A percentile compares a stretch with the other conserved stretches of the same genome.
These are phyloP conservation scores for Maudiozyma humilis DNA, from an alignment of 1,139 yeast species.

Conservation along the genomic window DNA sequence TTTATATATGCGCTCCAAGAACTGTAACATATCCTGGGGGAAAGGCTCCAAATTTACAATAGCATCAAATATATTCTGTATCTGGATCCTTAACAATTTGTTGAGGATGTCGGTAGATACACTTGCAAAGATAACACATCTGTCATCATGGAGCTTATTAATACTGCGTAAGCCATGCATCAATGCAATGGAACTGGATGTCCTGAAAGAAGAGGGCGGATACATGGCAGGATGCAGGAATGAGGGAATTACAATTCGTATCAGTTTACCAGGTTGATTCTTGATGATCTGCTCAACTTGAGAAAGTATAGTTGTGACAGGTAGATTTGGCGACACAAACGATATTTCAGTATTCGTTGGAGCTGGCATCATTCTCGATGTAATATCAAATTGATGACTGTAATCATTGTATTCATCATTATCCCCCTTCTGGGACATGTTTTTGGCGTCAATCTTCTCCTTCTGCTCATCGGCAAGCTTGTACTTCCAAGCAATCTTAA, in stretches of 20 bases:
- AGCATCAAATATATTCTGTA: constrained; percentile 61
- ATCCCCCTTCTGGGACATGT: constrained; percentile 25
- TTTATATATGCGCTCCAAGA: constrained; percentile 59
- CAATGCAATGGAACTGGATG: constrained; percentile 51
- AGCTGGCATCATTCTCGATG: constrained; percentile 58
- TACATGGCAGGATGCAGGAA: constrained; percentile 74
- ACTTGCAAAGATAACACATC: constrained; percentile 47
- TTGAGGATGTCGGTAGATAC: constrained; percentile 58
- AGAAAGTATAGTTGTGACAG: constrained; percentile 28
- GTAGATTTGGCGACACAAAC: constrained; percentile 37
- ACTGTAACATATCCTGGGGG: constrained; percentile 60
- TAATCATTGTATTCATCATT: constrained; percentile 41
- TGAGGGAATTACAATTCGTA: constrained; percentile 67
- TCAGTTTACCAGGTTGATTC: constrained; percentile 38
- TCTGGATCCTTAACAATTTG: constrained; percentile 38
- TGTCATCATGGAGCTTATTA: constrained; percentile 39
- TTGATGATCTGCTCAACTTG: constrained; percentile 39
- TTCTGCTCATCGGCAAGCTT: constrained; percentile 44
- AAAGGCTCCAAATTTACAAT: constrained; percentile 76
- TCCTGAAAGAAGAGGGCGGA: constrained; percentile 43
- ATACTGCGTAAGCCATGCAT: constrained; percentile 53
- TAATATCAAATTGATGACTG: constrained; percentile 67
- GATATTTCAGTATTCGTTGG: constrained; percentile 57
- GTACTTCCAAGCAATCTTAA: constrained; percentile 86
- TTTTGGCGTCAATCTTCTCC: constrained; percentile 11